Percentiles rank a stretch among this genome's conserved stretches.
Evolutionary conservation across 495 filamentous ascomycete species (phyloP).

Genomic region (Achaetomiella virescens): DNA sequence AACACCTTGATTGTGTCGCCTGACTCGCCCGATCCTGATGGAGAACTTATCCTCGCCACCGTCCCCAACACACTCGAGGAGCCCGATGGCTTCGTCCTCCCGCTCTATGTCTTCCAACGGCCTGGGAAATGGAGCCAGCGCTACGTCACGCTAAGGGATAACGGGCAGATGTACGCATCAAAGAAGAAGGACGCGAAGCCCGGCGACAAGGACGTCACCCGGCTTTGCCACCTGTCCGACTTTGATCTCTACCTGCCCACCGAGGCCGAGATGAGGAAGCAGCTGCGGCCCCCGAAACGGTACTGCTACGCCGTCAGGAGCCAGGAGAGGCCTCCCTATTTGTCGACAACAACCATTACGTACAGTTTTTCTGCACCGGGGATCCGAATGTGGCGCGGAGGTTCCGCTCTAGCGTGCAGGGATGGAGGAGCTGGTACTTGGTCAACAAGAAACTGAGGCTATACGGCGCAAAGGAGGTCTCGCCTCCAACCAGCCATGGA

Average conservation of each 20-base stretch:
- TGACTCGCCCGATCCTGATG: slow-evolving; percentile 30
- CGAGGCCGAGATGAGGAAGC: slow-evolving; percentile 52
- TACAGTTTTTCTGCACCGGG: slow-evolving; percentile 84
- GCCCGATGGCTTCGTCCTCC: slow-evolving; percentile 51
- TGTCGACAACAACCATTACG: slow-evolving; percentile 70
- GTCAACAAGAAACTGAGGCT: slow-evolving; percentile 44
- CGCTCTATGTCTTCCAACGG: slow-evolving; percentile 74
- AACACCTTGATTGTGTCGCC: slow-evolving; percentile 57
- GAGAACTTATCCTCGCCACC: slow-evolving; percentile 44
- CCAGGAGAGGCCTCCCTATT: slow-evolving; percentile 89
- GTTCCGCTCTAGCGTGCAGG: slow-evolving; percentile 65
- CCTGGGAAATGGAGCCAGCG: slow-evolving; percentile 83
- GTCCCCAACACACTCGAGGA: slow-evolving; percentile 53
- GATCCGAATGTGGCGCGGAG: slow-evolving; percentile 56
- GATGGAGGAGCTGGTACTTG: slow-evolving; percentile 87
- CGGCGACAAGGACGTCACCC: slow-evolving; percentile 55
- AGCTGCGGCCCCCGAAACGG: slow-evolving; percentile 69
- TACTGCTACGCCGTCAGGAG: slow-evolving; percentile 86
- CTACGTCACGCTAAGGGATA: slow-evolving; percentile 63
- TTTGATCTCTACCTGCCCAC: slow-evolving; percentile 85
- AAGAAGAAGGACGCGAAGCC: slow-evolving; percentile 56
- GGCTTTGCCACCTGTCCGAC: slow-evolving; percentile 82
- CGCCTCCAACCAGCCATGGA: background rate
- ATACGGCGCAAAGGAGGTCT: slow-evolving; percentile 2
- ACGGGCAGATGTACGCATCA: slow-evolving; percentile 68